Evolutionary conservation across 148 eudicot species (phyloP), one percentile per base, ranked within the genome.

Genomic region (Oxyria digyna): DNA sequence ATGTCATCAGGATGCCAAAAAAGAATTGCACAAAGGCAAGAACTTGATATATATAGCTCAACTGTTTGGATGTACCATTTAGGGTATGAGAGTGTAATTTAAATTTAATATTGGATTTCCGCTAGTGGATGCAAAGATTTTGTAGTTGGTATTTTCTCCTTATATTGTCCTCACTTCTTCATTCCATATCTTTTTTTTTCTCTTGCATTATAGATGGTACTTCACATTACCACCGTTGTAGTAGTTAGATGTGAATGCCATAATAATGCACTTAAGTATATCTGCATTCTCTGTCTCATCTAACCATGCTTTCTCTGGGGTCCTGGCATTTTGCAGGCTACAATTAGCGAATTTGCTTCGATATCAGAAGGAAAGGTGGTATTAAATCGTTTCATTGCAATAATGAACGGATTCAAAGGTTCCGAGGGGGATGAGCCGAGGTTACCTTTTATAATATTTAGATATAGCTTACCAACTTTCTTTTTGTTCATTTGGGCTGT

Each of bases 341-440:
- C 97, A 26, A 79, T 95, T 57, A 79, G 82, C 27, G 91, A 82
- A 70, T 80, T 95, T 75, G 96, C 99, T 76, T 88, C 97, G 63
- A 84, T 95, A 73, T 77, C 96, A 0, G 88, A 87, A 64, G 78
- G 83, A 74, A 69, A 41, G 8, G 79, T 81, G 70, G 86, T 87
- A 31, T 48, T 83, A 38, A 74, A 45, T 48, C 69, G 87, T 48
- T 87, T 88, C 52, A 74, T 24, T 76, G 74, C 31, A 12, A 80
- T 81, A 67, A 87, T 94, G 99, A 74, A 67, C 31, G 78, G 78
- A 72, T 89, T 95, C 40, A 74, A 85, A 54, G 77, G 74, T 62
- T 89, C 83, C 54, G 91, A 96, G 11, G 70, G 72, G 67, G 83
- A 77, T 70, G 89, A 65, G 57, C 74, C 69, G 62, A 88, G 97